Percentiles rank a stretch among this genome's conserved stretches.
These are phyloP conservation scores for Thoreauomyces humboldtii DNA, from an alignment of 192 early-diverging fungal species.

Conservation along the genomic window DNA sequence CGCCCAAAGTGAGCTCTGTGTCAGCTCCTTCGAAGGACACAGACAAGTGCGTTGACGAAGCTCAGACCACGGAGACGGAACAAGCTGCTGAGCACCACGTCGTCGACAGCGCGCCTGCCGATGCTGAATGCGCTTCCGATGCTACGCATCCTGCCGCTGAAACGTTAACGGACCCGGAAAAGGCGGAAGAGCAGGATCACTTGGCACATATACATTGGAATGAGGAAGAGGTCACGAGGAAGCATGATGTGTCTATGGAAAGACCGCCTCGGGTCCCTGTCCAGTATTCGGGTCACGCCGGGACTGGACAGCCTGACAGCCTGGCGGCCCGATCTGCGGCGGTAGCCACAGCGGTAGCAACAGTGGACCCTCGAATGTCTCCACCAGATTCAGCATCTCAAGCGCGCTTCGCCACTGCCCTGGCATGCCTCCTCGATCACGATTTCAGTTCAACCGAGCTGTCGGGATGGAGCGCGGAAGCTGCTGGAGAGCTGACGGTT, in stretches of 20 bases:
- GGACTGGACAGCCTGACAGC: too few species aligned
- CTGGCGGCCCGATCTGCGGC: too few species aligned
- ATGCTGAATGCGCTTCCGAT: neutral
- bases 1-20: neutral
- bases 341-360: too few species aligned
- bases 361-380: neutral
- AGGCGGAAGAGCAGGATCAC: neutral
- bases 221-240: neutral
- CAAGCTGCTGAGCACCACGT: neutral
- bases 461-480: constrained; percentile 7
- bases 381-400: neutral
- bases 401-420: neutral
- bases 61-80: too few species aligned
- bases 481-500: neutral
- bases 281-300: too few species aligned
- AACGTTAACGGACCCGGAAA: neutral
- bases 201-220: too few species aligned
- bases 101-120: neutral
- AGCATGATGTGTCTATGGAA: too few species aligned
- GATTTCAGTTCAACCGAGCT: constrained; percentile 1
- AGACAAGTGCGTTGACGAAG: too few species aligned
- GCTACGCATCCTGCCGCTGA: neutral
- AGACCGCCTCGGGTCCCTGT: too few species aligned
- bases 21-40: too few species aligned
- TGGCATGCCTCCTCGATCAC: neutral